These are phyloP conservation scores for Madurella mycetomatis DNA, from an alignment of 2,329 filamentous ascomycete genomes.

Conservation along the genomic window DNA sequence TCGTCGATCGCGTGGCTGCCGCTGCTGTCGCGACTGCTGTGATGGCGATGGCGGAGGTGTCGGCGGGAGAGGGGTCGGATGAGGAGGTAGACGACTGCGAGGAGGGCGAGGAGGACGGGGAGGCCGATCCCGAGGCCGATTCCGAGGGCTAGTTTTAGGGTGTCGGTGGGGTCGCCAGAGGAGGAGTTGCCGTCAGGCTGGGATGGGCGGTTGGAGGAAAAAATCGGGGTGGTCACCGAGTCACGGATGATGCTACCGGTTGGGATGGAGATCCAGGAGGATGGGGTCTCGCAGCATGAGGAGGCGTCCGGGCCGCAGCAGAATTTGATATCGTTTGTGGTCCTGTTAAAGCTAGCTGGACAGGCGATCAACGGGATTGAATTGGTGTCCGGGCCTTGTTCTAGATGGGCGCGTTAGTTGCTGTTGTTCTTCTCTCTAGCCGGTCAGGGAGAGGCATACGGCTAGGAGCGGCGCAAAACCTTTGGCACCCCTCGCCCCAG, in stretches of 20 bases:
- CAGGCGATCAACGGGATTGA: slow-evolving; percentile 16
- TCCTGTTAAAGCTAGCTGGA: slow-evolving; percentile 4
- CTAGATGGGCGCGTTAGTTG: not conserved
- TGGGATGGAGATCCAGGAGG: slow-evolving; percentile 6
- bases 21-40: not conserved
- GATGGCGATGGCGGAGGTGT: not conserved
- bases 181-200: too few species aligned
- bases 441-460: not conserved
- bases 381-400: not conserved
- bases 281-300: slow-evolving; percentile 10
- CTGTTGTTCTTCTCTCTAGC: not conserved
- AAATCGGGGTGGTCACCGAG: not conserved
- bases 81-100: slow-evolving; percentile 16
- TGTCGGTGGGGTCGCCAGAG: not conserved
- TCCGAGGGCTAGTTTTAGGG: slow-evolving; percentile 17
- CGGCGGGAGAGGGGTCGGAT: not conserved
- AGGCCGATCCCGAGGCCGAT: slow-evolving; percentile 21
- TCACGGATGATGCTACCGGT: slow-evolving; percentile 6
- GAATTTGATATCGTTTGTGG: slow-evolving; percentile 11
- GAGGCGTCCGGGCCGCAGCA: slow-evolving; percentile 18
- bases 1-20: not conserved
- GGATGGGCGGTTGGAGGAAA: too few species aligned
- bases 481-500: slow-evolving; percentile 27
- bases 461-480: slow-evolving; percentile 18
- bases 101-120: slow-evolving; percentile 19